phyloP scores from a whole-genome alignment of 305 asterid species.

The Fraxinus albicans region DNA sequence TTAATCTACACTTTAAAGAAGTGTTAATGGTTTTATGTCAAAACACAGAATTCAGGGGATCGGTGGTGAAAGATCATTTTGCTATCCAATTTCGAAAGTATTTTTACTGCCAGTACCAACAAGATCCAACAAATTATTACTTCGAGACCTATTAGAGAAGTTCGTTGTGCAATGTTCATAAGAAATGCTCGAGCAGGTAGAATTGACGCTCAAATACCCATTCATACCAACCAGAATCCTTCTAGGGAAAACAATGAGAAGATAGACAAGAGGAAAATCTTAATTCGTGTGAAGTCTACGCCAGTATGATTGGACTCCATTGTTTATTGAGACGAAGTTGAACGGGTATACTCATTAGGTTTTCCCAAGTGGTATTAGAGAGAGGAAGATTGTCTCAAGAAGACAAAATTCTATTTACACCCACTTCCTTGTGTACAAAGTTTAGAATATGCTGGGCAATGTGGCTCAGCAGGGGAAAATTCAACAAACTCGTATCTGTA shows the following conservation, averaged over 20 bases:
- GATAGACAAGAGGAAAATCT: not conserved
- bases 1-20: not conserved
- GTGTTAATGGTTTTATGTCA: not conserved
- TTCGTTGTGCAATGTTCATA: not conserved
- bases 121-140: not conserved
- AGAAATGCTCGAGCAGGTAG: not conserved
- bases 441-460: conserved; percentile 58
- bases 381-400: conserved; percentile 65
- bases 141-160: not conserved
- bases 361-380: conserved; percentile 72
- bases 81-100: not conserved
- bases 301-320: conserved; percentile 72
- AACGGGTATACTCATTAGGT: conserved; percentile 68
- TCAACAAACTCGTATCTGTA: conserved; percentile 84
- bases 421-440: conserved; percentile 57
- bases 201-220: not conserved
- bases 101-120: not conserved
- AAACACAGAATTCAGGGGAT: not conserved
- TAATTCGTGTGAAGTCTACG: conserved; percentile 15
- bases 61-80: not conserved
- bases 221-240: not conserved
- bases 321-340: conserved; percentile 72
- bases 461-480: conserved; percentile 80
- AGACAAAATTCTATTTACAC: conserved; percentile 49
- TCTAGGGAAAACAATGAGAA: not conserved